phyloP scores from a whole-genome alignment of 768 basidiomycete species.

The Leccinum obscurum region DNA sequence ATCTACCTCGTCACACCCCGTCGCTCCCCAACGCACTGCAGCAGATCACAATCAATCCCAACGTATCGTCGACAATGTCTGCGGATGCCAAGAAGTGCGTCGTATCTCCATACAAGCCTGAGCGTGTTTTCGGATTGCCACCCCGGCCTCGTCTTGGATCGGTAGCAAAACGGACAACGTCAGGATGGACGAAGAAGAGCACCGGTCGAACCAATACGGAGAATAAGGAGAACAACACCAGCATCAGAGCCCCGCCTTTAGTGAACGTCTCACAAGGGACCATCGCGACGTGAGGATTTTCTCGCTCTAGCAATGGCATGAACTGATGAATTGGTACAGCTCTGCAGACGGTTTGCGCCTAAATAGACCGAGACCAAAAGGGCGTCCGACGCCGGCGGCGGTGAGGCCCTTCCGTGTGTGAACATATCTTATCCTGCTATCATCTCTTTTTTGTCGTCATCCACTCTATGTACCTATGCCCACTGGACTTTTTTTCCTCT shows the following conservation, averaged over 20 bases:
- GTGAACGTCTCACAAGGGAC: constrained; percentile 34
- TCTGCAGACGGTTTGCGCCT: constrained; percentile 43
- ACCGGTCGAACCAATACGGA: constrained; percentile 51
- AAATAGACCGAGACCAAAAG: constrained; percentile 46
- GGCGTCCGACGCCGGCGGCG: constrained; percentile 39
- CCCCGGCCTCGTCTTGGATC: constrained; percentile 55
- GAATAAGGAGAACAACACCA: constrained; percentile 52
- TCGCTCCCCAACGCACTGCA: constrained; percentile 40
- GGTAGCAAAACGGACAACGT: constrained; percentile 51
- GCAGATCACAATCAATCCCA: constrained; percentile 43
- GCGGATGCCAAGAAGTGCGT: constrained; percentile 37
- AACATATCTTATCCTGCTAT: background rate
- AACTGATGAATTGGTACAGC: constrained; percentile 23
- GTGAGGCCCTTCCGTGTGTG: constrained; percentile 28
- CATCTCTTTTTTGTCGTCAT: constrained; percentile 6
- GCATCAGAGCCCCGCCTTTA: background rate
- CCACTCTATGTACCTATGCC: constrained; percentile 34
- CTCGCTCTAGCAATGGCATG: background rate
- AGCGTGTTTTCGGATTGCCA: constrained; percentile 24
- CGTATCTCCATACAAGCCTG: constrained; percentile 31
- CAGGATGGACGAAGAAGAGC: constrained; percentile 68
- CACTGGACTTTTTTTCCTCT: constrained; percentile 7
- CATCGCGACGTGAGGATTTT: constrained; percentile 55
- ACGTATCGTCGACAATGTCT: constrained; percentile 30
- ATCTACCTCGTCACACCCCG: constrained; percentile 13